Percentiles rank a stretch among this genome's conserved stretches.
Evolutionary conservation across 148 eudicot genomes (phyloP).

Genomic region (Silene conica): DNA sequence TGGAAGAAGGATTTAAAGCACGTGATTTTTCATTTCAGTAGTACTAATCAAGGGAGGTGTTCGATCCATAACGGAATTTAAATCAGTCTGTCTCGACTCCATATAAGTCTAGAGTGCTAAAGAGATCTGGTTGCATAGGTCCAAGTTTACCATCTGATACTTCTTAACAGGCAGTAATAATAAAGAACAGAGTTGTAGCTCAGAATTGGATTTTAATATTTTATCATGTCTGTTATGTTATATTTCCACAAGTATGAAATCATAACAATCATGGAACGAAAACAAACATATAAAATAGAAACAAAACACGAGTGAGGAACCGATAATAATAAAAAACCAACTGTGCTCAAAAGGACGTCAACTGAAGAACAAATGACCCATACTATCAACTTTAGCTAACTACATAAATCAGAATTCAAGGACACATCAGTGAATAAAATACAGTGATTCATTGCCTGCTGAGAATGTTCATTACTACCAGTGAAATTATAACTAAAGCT

Average conservation of each 20-base stretch:
- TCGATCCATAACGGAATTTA: no score
- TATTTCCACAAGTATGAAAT: slow-evolving; percentile 3
- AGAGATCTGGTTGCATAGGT: no score
- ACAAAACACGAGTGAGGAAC: not conserved
- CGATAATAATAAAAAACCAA: not conserved
- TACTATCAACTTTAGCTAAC: not conserved
- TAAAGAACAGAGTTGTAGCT: not conserved
- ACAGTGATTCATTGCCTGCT: not conserved
- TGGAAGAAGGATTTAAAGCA: slow-evolving; percentile 7
- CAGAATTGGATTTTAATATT: not conserved
- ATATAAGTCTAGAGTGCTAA: not conserved
- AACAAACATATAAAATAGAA: not conserved
- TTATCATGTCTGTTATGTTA: not conserved
- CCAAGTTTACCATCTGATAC: not conserved
- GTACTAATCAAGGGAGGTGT: not conserved
- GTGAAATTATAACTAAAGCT: no score
- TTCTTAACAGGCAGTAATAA: no score
- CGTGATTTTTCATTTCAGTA: not conserved
- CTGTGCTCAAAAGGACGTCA: not conserved
- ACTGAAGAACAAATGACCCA: not conserved
- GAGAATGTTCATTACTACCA: no score
- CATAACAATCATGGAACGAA: not conserved
- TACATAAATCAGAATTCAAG: not conserved
- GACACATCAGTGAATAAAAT: not conserved
- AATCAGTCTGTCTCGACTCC: not conserved